A percentile compares a stretch with the other conserved stretches of the same genome.
Evolutionary conservation across 2,329 filamentous ascomycete genomes (phyloP).

Genomic region (Calonectria honghensis): DNA sequence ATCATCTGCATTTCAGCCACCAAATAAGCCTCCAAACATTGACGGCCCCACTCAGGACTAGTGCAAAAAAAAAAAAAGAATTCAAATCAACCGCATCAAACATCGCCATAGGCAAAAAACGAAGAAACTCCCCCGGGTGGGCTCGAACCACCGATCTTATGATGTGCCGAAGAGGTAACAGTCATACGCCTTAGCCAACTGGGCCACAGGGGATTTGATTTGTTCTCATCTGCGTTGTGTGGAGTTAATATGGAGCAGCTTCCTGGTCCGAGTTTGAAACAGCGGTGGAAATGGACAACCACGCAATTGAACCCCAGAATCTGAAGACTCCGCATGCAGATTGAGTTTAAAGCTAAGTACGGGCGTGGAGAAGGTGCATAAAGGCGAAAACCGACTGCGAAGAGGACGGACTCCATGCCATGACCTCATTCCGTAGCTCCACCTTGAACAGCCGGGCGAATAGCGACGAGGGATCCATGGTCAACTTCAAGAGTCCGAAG

Average conservation of each 20-base stretch:
- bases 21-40: background rate
- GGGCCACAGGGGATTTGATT: conserved; percentile 5
- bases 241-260: background rate
- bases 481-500: background rate
- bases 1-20: too few species aligned
- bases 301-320: background rate
- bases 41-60: too few species aligned
- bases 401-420: background rate
- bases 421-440: background rate
- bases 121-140: background rate
- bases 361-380: background rate
- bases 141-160: conserved; percentile 5
- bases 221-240: background rate
- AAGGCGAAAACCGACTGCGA: background rate
- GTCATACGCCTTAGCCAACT: conserved; percentile 5
- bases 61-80: background rate
- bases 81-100: background rate
- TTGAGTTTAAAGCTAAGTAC: background rate
- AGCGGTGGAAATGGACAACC: background rate
- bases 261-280: background rate
- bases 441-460: background rate
- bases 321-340: background rate
- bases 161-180: background rate
- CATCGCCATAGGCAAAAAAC: background rate
- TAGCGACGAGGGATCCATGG: background rate